Percentiles rank a stretch among this genome's conserved stretches.
phyloP scores from a whole-genome alignment of 192 early-diverging fungal species.

The Chytriomyces sp. region DNA sequence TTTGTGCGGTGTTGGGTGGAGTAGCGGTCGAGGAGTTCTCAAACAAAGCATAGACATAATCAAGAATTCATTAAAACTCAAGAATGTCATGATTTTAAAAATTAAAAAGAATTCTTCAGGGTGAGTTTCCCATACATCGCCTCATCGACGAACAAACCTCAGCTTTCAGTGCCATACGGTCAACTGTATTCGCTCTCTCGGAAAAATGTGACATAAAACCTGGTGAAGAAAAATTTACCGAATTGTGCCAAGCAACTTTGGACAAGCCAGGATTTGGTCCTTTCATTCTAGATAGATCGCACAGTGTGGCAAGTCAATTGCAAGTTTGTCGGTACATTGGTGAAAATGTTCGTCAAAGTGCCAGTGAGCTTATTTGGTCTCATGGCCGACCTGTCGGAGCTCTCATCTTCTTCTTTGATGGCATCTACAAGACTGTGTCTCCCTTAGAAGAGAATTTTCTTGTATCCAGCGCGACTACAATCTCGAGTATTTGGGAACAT shows the following conservation, averaged over 20 bases:
- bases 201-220: constrained; percentile 25
- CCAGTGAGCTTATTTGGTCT: constrained; percentile 29
- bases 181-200: constrained; percentile 21
- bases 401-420: constrained; percentile 24
- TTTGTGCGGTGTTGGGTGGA: neutral
- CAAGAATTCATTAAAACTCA: constrained; percentile 17
- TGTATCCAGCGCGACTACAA: neutral
- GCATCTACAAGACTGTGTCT: constrained; percentile 4
- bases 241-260: constrained; percentile 16
- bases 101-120: constrained; percentile 15
- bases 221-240: constrained; percentile 28
- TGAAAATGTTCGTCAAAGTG: constrained; percentile 14
- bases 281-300: constrained; percentile 18
- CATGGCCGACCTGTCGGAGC: constrained; percentile 25
- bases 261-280: constrained; percentile 11
- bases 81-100: constrained; percentile 32
- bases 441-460: constrained; percentile 24
- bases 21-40: neutral
- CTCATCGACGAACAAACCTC: neutral
- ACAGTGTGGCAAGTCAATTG: constrained; percentile 14
- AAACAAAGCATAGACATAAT: constrained; percentile 18
- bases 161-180: constrained; percentile 14
- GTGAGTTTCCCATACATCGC: neutral
- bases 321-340: constrained; percentile 32
- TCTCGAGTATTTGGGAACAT: constrained; percentile 22